A percentile compares a stretch with the other conserved stretches of the same genome.
Conservation (phyloP, 2,329 filamentous ascomycete species). For the Cephalotrichum gorgonifer region DNA sequence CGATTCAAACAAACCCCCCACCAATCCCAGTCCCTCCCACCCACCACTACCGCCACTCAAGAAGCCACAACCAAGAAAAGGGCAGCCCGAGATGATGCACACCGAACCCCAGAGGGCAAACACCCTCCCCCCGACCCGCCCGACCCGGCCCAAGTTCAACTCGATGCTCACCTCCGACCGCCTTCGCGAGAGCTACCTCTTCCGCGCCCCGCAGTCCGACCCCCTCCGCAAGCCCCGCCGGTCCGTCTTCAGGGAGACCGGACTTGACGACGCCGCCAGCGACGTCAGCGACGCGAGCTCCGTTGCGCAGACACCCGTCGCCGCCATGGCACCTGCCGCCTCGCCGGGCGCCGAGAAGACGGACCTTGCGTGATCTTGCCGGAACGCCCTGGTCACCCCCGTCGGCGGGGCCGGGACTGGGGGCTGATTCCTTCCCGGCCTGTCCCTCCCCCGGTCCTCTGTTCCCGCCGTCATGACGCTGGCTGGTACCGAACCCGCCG, state of each 20-base stretch:
- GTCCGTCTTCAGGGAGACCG: conserved; percentile 42
- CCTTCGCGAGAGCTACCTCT: conserved; percentile 34
- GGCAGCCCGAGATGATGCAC: neutral
- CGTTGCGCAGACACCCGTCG: neutral
- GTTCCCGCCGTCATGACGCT: too few relatives aligned
- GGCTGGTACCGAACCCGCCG: too few relatives aligned
- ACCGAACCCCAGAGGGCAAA: neutral
- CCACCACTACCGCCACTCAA: too few relatives aligned
- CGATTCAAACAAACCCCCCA: too few relatives aligned
- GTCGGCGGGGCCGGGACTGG: too few relatives aligned
- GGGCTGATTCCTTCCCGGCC: too few relatives aligned
- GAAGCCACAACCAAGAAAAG: neutral
- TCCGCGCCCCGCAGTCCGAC: conserved; percentile 21
- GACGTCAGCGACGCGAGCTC: conserved; percentile 9
- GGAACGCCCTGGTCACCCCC: too few relatives aligned
- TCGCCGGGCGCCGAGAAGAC: neutral
- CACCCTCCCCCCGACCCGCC: conserved; percentile 7
- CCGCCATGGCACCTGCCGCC: neutral
- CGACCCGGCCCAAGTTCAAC: conserved; percentile 37
- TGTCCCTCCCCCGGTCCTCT: too few relatives aligned
- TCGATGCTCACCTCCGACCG: conserved; percentile 39
- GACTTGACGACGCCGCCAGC: conserved; percentile 26
- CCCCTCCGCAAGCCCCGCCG: conserved; percentile 38
- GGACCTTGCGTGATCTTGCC: neutral
- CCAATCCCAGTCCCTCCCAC: too few relatives aligned